A percentile compares a stretch with the other conserved stretches of the same genome.
Conservation (phyloP, 306 rosid species). For the Alnus glutinosa region DNA sequence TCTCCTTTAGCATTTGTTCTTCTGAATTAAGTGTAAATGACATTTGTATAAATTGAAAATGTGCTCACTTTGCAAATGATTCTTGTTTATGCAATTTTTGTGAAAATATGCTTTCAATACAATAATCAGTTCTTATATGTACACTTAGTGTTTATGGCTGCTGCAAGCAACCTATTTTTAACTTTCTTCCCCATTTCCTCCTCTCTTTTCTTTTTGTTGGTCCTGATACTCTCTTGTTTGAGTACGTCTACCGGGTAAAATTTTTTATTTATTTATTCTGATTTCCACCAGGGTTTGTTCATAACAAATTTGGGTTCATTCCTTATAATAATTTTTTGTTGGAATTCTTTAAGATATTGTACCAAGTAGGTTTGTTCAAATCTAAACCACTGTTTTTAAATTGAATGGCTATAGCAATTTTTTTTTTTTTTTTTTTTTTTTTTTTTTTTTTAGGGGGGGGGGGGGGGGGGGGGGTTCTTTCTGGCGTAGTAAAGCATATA, state of each 20-base stretch:
- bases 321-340: too few relatives aligned
- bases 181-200: not conserved
- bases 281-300: not conserved
- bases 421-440: too few relatives aligned
- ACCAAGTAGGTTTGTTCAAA: too few relatives aligned
- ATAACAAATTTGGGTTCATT: not conserved
- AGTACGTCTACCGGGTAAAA: too few relatives aligned
- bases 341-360: too few relatives aligned
- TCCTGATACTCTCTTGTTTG: not conserved
- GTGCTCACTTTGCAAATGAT: constrained; percentile 38
- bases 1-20: constrained; percentile 42
- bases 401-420: too few relatives aligned
- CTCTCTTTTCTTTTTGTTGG: not conserved
- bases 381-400: too few relatives aligned
- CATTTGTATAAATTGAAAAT: constrained; percentile 48
- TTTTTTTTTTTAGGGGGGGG: too few relatives aligned
- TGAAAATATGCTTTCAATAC: constrained; percentile 45
- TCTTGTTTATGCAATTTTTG: constrained; percentile 45
- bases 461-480: too few relatives aligned
- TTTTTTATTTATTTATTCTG: too few relatives aligned
- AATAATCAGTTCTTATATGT: constrained; percentile 1
- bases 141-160: not conserved
- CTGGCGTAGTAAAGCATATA: too few relatives aligned
- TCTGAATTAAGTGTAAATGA: constrained; percentile 65
- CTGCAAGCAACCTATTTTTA: not conserved